Evolutionary conservation across 2,329 filamentous ascomycete genomes (phyloP), one percentile per base, ranked within the genome.

Genomic region (Exophiala bonariae): DNA sequence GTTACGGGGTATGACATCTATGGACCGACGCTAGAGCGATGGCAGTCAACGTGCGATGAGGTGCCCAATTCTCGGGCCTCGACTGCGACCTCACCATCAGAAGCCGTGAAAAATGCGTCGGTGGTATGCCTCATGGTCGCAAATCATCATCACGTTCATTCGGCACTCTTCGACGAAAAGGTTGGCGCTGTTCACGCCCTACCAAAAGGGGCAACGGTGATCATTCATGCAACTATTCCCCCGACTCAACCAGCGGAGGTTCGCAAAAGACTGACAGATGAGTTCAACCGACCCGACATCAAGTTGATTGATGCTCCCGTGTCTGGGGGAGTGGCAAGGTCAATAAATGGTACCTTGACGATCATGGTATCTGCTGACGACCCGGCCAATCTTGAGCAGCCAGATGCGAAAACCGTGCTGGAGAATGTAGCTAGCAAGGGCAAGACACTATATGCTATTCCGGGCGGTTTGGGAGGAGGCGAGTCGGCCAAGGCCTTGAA

Each of bases 1-100:
- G 85, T 89, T 18, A 83, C 80, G 17, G 86, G 86, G 46, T 89
- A 82, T 63, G 86, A 90, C 61, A 79, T 89, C 32, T 88, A 80
- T 70, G 71, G 72, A 2, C 82, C 84, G 4, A 82, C 84, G 0
- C 75, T 89, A 26, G 79, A 85, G 45, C 78, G 77, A 17, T 88
- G 89, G 70, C 68, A 75, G 33, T 67, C 74, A 3, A 82, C 81
- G 0, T 85, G 85, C 37, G 85, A 85, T 14, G 72, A 68, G 3
- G 71, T 77, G 1, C 80, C 82, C 0, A 68, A 75, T 0, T 82
- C 82, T 0, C 78, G 85, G 2, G 73, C 77, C 23, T 81, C 81
- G 10, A 81, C 83, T 0, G 86, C 85, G 13, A 68, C 70, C 36
- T 76, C 72, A 28, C 82, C 80, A 55, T 59, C 74, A 18, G 82